A percentile compares a stretch with the other conserved stretches of the same genome.
phyloP scores from a whole-genome alignment of 768 basidiomycete genomes.

The Mycena rebaudengoi region DNA sequence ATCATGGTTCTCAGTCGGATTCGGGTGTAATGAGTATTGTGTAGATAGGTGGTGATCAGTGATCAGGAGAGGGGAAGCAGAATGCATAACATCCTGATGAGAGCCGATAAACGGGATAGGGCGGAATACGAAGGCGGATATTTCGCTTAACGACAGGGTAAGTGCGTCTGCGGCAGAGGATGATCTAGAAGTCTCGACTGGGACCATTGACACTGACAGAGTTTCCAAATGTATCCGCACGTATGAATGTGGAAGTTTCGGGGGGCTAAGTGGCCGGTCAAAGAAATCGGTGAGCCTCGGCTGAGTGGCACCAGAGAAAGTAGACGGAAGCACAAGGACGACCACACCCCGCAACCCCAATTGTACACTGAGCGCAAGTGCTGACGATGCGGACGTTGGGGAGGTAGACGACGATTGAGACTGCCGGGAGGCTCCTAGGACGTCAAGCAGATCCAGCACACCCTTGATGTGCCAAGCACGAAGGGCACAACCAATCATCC shows the following conservation, averaged over 20 bases:
- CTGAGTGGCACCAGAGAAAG: conserved; percentile 20
- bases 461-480: conserved; percentile 64
- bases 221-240: conserved; percentile 61
- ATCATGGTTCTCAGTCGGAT: conserved; percentile 26
- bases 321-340: conserved; percentile 54
- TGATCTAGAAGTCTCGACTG: conserved; percentile 17
- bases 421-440: conserved; percentile 31
- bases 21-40: conserved; percentile 64
- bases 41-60: conserved; percentile 71
- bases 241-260: conserved; percentile 56
- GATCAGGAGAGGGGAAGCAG: conserved; percentile 74
- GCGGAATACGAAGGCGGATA: conserved; percentile 66
- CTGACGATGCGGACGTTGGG: conserved; percentile 22
- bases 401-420: conserved; percentile 26
- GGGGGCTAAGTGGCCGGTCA: conserved; percentile 66
- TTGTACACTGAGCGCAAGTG: conserved; percentile 42
- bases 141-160: conserved; percentile 52
- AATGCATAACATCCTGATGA: conserved; percentile 28
- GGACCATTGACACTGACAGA: conserved; percentile 39
- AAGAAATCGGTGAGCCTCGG: conserved; percentile 55
- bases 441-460: conserved; percentile 52
- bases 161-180: conserved; percentile 28
- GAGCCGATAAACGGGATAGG: conserved; percentile 3
- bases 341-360: conserved; percentile 54
- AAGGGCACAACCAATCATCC: conserved; percentile 63